Base-by-base conservation (phyloP, 2,329 filamentous ascomycete genomes). In the Cadophora sp. region DNA sequence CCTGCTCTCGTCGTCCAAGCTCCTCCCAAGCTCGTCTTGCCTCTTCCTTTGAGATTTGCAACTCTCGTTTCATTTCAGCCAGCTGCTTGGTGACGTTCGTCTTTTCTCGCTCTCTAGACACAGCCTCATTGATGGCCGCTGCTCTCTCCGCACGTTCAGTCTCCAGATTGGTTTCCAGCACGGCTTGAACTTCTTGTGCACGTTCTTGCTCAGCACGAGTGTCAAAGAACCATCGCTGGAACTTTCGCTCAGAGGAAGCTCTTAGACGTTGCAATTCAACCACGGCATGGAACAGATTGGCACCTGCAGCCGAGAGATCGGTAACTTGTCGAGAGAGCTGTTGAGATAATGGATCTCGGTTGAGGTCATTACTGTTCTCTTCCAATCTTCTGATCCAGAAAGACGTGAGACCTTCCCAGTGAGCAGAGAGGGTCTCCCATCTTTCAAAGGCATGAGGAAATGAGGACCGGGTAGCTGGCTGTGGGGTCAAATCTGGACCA, bases 161-260 rank as follows among this genome's bases (percentile, higher is more conserved):
- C 53, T 90, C 85, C n/a, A 97, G 81, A 48, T 89, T 86, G 41
- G 85, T 83, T 75, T 96, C 90, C n/a, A 97, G 81, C 76, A 94
- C 88, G 3, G 89, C 94, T 65, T 93, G 92, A 45, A 91, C 84
- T 79, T 98, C 96, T 72, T 92, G 91, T 59, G 90, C 86, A 33
- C 91, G 89, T 81, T 98, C 96, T 71, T 97, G 88, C 72, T 98
- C 94, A 39, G 90, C 87, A 61, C 94, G 87, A 8, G 94, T 97
- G 78, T 99, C 96, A 73, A 97, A 97, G 80, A 98, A 98, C 96
- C 96, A 99, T 60, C 96, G 88, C 80, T 99, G 96, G 74, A 99
- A 99, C 78, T 98, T 98, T 71, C 96, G 89, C 79, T 99, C 96
- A 0, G 95, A 98, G 65, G 94, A 97, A 45, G 96, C 96, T 51